phyloP scores from a whole-genome alignment of 2,329 filamentous ascomycete genomes.

The Ophiostoma tasmaniense region DNA sequence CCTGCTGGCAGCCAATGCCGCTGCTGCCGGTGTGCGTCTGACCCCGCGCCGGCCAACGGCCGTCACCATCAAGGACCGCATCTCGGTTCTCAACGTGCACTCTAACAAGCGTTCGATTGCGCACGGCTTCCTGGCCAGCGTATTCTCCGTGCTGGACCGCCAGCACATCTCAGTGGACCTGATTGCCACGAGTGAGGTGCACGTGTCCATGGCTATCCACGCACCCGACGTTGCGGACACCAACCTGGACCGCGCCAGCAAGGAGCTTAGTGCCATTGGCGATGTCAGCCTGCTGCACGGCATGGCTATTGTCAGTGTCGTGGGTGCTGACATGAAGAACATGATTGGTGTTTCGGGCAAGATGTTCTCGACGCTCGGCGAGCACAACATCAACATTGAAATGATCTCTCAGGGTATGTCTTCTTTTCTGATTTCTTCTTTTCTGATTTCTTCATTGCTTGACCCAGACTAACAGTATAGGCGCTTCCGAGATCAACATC shows the following conservation, averaged over 20 bases:
- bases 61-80: slow-evolving; percentile 95
- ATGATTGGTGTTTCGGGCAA: slow-evolving; percentile 88
- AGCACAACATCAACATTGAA: slow-evolving; percentile 93
- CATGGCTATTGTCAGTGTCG: slow-evolving; percentile 93
- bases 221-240: slow-evolving; percentile 54
- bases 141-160: slow-evolving; percentile 84
- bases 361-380: slow-evolving; percentile 91
- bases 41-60: slow-evolving; percentile 72
- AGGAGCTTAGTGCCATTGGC: slow-evolving; percentile 67
- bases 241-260: slow-evolving; percentile 44
- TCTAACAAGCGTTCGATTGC: slow-evolving; percentile 94
- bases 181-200: slow-evolving; percentile 92
- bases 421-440: background rate
- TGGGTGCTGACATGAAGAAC: slow-evolving; percentile 94
- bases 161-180: slow-evolving; percentile 87
- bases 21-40: slow-evolving; percentile 33
- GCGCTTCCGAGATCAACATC: slow-evolving; percentile 98
- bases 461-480: slow-evolving; percentile 35
- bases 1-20: background rate
- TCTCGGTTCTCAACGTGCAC: slow-evolving; percentile 95
- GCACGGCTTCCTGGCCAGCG: slow-evolving; percentile 89
- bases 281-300: slow-evolving; percentile 82
- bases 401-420: slow-evolving; percentile 93
- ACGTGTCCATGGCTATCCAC: slow-evolving; percentile 95
- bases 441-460: slow-evolving; percentile 7